Evolutionary conservation across 1,284 basidiomycete genomes (phyloP), one percentile per base, ranked within the genome.

Genomic region (Austroboletus novae-zelandiae): DNA sequence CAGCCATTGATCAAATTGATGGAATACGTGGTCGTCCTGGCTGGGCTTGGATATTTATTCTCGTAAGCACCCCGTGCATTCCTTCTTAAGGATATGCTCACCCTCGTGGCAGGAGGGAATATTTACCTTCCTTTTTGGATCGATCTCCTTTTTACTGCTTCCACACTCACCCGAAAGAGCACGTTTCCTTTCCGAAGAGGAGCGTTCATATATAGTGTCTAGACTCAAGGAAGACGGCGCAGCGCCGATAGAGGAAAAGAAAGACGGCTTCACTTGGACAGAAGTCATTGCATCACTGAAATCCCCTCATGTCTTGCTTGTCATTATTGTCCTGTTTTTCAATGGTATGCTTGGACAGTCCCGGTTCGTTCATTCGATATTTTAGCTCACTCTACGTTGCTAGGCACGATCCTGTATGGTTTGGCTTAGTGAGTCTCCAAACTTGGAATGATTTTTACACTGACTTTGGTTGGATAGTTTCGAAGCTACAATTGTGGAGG

Each of bases 41-140:
- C 0, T 81, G 81, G 81, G 69, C 76, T 17, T 87, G 84, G 84
- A 86, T 89, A 53, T 84, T 83, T 61, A 80, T 83, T 56, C 56
- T 83, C 43, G 81, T 70, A 54, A 9, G 65, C 50, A 10, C 6
- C 10, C 2, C 18, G n/a, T 20, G 20, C 27, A 34, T 13, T 32
- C 0, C 18, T 34, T 53, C 47, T 18, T 3, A 14, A 7, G 17
- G 3, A n/a, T 32, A 9, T 25, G 30, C 42, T 53, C 17, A 53
- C 20, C 10, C 43, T 35, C 15, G 20, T 30, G 40, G 15, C 9
- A 72, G 76, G 79, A 83, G 56, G 81, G 80, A 8, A 57, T 77
- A 1, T 74, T 83, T 42, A 80, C 79, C 3, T 63, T 75, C 14
- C 48, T 78, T 5, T 70, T 83, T 37, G 76, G 80, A 7, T 23